Evolutionary conservation across 768 basidiomycete genomes (phyloP).

Genomic region (Hericium coralloides): DNA sequence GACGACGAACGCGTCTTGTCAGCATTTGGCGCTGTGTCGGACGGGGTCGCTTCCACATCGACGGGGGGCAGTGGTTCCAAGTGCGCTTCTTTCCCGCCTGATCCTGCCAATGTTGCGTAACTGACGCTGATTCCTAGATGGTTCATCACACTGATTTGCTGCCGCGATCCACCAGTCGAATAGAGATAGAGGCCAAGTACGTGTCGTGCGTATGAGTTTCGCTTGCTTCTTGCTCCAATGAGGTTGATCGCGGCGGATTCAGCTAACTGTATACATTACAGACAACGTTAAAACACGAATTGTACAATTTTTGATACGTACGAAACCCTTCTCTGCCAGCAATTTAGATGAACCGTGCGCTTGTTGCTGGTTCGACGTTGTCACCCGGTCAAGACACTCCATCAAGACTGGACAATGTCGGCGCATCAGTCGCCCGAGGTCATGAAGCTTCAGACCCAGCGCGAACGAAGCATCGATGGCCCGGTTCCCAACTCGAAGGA

Average conservation of each 20-base stretch:
- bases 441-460: neutral
- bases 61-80: no score
- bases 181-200: slow-evolving; percentile 9
- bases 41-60: no score
- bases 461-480: slow-evolving; percentile 1
- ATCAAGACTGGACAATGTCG: slow-evolving; percentile 7
- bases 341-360: neutral
- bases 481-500: neutral
- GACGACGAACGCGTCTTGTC: neutral
- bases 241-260: neutral
- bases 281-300: neutral
- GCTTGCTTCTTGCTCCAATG: slow-evolving; percentile 7
- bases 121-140: slow-evolving; percentile 15
- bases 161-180: slow-evolving; percentile 7
- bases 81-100: neutral
- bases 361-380: slow-evolving; percentile 4
- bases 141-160: slow-evolving; percentile 3
- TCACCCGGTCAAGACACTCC: slow-evolving; percentile 1
- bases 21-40: no score
- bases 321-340: neutral
- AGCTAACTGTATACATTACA: neutral
- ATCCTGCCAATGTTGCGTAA: slow-evolving; percentile 11
- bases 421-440: neutral
- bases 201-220: slow-evolving; percentile 7
- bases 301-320: neutral